A percentile compares a stretch with the other conserved stretches of the same genome.
Evolutionary conservation across 306 rosid species (phyloP).

Genomic region (Gillenia trifoliata): DNA sequence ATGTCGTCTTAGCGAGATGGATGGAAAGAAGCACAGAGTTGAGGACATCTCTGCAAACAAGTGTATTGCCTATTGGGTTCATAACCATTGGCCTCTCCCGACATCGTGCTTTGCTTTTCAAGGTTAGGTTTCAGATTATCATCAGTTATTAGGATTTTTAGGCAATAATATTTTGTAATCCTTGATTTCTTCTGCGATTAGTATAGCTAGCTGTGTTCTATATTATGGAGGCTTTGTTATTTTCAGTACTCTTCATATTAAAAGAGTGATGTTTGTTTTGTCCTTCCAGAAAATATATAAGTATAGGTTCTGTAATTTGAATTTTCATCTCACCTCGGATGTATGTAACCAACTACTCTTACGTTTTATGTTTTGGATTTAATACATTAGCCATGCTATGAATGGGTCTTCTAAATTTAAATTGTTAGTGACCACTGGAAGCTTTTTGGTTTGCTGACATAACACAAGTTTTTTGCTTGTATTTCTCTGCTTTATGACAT

Average conservation of each 20-base stretch:
- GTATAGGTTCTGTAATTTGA: background rate
- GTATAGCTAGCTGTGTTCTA: background rate
- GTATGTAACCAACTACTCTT: background rate
- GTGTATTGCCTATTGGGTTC: slow-evolving; percentile 88
- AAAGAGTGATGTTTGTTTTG: background rate
- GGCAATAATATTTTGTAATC: background rate
- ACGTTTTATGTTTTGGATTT: background rate
- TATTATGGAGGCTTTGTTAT: background rate
- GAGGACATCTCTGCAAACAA: slow-evolving; percentile 73
- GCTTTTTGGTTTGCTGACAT: background rate
- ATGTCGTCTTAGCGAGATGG: slow-evolving; percentile 73
- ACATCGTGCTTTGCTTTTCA: slow-evolving; percentile 96
- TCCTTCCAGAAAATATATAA: background rate
- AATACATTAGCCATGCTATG: background rate
- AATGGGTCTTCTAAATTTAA: background rate
- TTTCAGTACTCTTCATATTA: background rate
- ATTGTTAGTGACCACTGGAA: background rate
- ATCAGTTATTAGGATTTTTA: background rate
- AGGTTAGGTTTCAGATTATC: slow-evolving; percentile 49
- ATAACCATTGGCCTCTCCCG: slow-evolving; percentile 89
- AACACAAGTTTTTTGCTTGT: background rate
- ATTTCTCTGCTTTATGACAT: background rate
- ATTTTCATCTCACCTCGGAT: background rate
- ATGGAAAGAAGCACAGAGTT: slow-evolving; percentile 78
- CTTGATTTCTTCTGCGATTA: background rate